These are phyloP conservation scores for Epichloe gansuensis DNA, from an alignment of 2,329 filamentous ascomycete genomes.

Conservation along the genomic window DNA sequence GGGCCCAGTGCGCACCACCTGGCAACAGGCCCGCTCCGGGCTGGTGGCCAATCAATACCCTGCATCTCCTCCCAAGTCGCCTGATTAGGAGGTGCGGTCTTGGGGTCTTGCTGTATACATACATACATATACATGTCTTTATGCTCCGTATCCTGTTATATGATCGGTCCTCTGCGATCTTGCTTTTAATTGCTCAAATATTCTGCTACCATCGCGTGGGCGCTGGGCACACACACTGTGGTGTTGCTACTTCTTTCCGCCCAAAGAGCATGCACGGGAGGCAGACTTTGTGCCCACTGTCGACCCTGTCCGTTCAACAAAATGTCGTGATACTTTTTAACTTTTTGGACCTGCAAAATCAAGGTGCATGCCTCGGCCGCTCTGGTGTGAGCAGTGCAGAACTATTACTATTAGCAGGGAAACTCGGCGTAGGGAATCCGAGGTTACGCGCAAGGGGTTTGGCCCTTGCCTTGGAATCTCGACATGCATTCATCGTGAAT, in stretches of 20 bases:
- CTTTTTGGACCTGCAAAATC: neutral
- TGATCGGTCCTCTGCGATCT: neutral
- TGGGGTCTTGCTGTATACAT: too few relatives aligned
- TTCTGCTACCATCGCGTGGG: too few relatives aligned
- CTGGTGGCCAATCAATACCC: conserved; percentile 14
- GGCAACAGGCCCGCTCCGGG: conserved; percentile 9
- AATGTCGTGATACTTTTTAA: too few relatives aligned
- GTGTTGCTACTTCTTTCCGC: too few relatives aligned
- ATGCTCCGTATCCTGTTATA: too few relatives aligned
- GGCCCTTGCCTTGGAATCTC: neutral
- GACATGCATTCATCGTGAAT: neutral
- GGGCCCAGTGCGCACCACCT: conserved; percentile 9
- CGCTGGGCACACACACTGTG: too few relatives aligned
- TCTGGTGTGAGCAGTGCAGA: neutral
- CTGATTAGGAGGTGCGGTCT: conserved; percentile 10
- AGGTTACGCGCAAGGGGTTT: neutral
- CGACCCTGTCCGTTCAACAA: too few relatives aligned
- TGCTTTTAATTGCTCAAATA: too few relatives aligned
- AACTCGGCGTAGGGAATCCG: neutral
- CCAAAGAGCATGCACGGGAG: too few relatives aligned
- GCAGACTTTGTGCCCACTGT: too few relatives aligned
- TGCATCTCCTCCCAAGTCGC: conserved; percentile 10
- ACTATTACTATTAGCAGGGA: neutral
- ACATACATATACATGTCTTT: too few relatives aligned
- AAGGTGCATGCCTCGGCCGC: neutral